phyloP scores from a whole-genome alignment of 2,329 filamentous ascomycete species.

The Colletotrichum sp. region DNA sequence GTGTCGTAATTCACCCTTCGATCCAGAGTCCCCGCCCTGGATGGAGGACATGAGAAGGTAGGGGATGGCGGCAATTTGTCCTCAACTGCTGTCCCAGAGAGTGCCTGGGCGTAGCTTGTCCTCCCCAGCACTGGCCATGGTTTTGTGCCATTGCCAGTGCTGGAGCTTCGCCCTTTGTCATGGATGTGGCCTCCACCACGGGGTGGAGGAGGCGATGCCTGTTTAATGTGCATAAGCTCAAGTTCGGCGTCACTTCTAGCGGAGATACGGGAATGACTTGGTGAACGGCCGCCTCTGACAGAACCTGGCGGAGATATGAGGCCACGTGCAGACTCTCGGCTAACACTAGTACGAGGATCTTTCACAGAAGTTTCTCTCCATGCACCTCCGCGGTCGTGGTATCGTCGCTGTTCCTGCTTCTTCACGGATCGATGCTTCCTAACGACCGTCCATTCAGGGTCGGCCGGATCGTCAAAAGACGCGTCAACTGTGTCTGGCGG shows the following conservation, averaged over 20 bases:
- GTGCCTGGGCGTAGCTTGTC: slow-evolving; percentile 36
- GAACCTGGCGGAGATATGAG: slow-evolving; percentile 30
- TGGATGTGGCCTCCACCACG: slow-evolving; percentile 31
- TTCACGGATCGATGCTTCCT: slow-evolving; percentile 46
- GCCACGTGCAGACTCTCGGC: slow-evolving; percentile 42
- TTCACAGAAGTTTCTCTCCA: slow-evolving; percentile 45
- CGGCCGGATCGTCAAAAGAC: neutral
- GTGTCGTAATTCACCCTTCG: slow-evolving; percentile 25
- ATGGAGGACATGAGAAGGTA: slow-evolving; percentile 24
- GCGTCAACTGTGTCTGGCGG: neutral
- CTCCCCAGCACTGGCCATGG: slow-evolving; percentile 34
- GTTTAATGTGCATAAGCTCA: slow-evolving; percentile 46
- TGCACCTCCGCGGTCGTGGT: slow-evolving; percentile 48
- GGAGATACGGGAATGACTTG: slow-evolving; percentile 32
- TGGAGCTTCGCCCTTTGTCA: slow-evolving; percentile 26
- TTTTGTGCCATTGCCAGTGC: slow-evolving; percentile 24
- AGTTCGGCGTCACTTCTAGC: slow-evolving; percentile 46
- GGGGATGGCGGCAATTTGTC: slow-evolving; percentile 19
- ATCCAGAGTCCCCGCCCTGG: slow-evolving; percentile 11
- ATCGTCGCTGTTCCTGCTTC: slow-evolving; percentile 41
- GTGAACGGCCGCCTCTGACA: slow-evolving; percentile 22
- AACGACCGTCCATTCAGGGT: slow-evolving; percentile 31
- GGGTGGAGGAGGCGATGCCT: slow-evolving; percentile 36
- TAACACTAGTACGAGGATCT: slow-evolving; percentile 47
- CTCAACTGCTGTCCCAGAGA: slow-evolving; percentile 21